Base-by-base conservation (phyloP, 2,329 filamentous ascomycete genomes). In the Rosellinia necatrix region DNA sequence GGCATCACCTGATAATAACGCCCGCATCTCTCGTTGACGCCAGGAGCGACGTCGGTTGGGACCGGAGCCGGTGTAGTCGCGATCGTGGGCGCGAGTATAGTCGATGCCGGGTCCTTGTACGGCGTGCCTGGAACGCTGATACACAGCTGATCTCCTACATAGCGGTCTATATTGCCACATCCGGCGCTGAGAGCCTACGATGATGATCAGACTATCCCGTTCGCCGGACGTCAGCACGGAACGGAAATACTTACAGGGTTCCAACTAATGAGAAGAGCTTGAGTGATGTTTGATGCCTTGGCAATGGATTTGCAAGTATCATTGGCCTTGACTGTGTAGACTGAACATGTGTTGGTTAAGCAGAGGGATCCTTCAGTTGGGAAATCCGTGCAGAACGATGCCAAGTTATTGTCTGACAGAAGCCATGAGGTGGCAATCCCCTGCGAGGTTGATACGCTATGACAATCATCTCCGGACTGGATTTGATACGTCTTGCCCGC, bases 201-300 rank as follows among this genome's bases (percentile, higher is more conserved):
- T n/a, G 4, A 13, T 29, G 19, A 41, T 41, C 12, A 41, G 17
- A 6, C 37, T 4, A 17, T n/a, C n/a, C n/a, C n/a, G n/a, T n/a
- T n/a, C n/a, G n/a, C n/a, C n/a, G n/a, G n/a, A n/a, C n/a, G n/a
- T n/a, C n/a, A n/a, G n/a, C n/a, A n/a, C n/a, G n/a, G n/a, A n/a
- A n/a, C n/a, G 21, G 21, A 37, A 13, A 10, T 12, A 50, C 48
- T 42, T 25, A 50, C 49, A 2, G 49, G 49, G 15, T 53, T 53
- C 49, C 49, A 53, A 19, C 9, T 29, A 2, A 13, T 32, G 6
- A 53, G 24, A 1, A 22, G 42, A 6, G 25, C 42, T 10, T 41
- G 12, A 3, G 41, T 47, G 17, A 47, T 46, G 12, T 41, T 41
- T 2, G 17, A 2, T 1, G 50, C 17, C 7, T 38, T 47, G 4